phyloP scores from a whole-genome alignment of 768 basidiomycete genomes.

The Ramaria sp. region DNA sequence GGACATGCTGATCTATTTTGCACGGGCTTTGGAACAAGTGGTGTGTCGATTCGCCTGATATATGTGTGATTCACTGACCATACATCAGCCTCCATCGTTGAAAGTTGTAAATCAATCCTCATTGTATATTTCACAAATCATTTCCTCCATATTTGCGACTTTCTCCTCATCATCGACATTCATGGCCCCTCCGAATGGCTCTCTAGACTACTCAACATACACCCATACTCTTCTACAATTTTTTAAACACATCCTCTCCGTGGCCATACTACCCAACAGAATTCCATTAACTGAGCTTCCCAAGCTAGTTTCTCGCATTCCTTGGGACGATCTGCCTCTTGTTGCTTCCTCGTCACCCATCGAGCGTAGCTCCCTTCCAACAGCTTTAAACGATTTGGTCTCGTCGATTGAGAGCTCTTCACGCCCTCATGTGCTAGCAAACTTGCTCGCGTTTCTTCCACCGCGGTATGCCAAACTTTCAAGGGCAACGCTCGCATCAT shows the following conservation, averaged over 20 bases:
- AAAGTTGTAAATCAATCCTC: not conserved
- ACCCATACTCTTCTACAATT: slow-evolving; percentile 29
- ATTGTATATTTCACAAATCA: not conserved
- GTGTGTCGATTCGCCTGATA: slow-evolving; percentile 28
- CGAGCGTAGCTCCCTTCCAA: slow-evolving; percentile 9
- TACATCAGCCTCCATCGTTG: not conserved
- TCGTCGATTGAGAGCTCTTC: slow-evolving; percentile 1
- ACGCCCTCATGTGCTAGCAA: slow-evolving; percentile 54
- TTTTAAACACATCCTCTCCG: slow-evolving; percentile 48
- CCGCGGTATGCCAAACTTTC: slow-evolving; percentile 48
- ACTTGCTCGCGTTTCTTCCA: slow-evolving; percentile 52
- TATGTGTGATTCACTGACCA: not conserved
- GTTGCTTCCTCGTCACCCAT: slow-evolving; percentile 20
- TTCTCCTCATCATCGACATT: slow-evolving; percentile 6
- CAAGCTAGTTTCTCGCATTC: slow-evolving; percentile 39
- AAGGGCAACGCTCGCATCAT: slow-evolving; percentile 34
- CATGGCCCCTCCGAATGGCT: not conserved
- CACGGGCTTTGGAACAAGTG: slow-evolving; percentile 32
- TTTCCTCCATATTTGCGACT: slow-evolving; percentile 24
- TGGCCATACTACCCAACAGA: slow-evolving; percentile 73
- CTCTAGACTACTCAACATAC: slow-evolving; percentile 12
- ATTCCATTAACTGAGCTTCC: slow-evolving; percentile 53
- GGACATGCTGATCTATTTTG: slow-evolving; percentile 36
- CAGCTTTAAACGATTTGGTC: slow-evolving; percentile 26
- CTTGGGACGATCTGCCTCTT: slow-evolving; percentile 39